A percentile compares a stretch with the other conserved stretches of the same genome.
Evolutionary conservation across 192 early-diverging fungal genomes (phyloP).

Genomic region (Obelidium mucronatum): DNA sequence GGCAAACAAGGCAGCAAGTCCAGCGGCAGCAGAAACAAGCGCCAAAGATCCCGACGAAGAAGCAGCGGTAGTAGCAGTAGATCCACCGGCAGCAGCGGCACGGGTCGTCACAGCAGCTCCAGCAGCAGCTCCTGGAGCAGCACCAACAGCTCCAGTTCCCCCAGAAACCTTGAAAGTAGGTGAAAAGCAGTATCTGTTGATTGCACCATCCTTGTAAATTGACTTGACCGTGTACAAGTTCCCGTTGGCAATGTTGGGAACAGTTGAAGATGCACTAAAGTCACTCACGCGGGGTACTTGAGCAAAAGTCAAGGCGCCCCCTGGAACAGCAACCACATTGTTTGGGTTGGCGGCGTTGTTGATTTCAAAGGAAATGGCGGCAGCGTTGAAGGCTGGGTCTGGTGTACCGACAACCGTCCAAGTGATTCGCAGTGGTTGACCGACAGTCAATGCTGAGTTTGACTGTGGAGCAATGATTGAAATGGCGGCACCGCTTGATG

Average conservation of each 20-base stretch:
- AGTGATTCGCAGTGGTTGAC: background rate
- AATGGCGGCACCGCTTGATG: background rate
- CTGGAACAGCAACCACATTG: background rate
- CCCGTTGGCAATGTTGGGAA: background rate
- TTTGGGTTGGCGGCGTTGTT: background rate
- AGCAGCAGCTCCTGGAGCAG: background rate
- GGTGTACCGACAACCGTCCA: background rate
- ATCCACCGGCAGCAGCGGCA: no score
- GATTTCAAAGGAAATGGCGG: background rate
- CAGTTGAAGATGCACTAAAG: background rate
- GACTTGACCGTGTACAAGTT: background rate
- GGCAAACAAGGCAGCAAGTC: no score
- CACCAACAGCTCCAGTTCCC: background rate
- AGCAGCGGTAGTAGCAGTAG: no score
- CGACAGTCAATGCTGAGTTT: background rate
- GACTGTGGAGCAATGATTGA: background rate
- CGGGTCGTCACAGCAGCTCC: background rate
- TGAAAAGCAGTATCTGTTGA: background rate
- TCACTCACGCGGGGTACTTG: background rate
- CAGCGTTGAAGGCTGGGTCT: constrained; percentile 8
- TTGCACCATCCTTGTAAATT: background rate
- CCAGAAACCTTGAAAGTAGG: constrained; percentile 14
- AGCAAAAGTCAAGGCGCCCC: background rate
- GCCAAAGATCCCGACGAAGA: no score
- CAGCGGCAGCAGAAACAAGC: no score